Percentiles rank a stretch among this genome's conserved stretches.
These are phyloP conservation scores for Boletus reticuloceps DNA, from an alignment of 768 basidiomycete species.

Conservation along the genomic window DNA sequence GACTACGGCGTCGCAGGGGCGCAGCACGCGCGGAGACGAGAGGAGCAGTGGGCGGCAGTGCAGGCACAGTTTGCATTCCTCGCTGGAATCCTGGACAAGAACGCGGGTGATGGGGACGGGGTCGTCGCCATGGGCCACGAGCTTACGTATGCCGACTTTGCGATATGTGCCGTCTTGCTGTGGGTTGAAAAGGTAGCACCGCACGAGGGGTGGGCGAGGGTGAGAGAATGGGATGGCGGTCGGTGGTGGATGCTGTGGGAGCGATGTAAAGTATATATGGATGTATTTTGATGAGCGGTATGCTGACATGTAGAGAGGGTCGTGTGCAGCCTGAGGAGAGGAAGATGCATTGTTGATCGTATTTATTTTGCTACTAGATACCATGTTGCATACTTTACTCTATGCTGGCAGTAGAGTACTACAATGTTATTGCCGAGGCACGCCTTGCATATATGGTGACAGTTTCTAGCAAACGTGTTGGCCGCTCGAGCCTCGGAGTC, in stretches of 20 bases:
- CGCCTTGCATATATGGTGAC: neutral
- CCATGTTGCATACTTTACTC: no score
- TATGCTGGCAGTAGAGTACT: neutral
- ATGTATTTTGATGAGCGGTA: slow-evolving; percentile 46
- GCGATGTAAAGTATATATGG: slow-evolving; percentile 64
- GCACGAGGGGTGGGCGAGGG: slow-evolving; percentile 69
- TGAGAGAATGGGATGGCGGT: slow-evolving; percentile 69
- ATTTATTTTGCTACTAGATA: no score
- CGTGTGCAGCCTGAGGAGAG: neutral
- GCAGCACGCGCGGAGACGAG: slow-evolving; percentile 41
- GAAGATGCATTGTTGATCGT: neutral
- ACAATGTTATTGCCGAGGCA: neutral
- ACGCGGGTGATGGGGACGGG: slow-evolving; percentile 58
- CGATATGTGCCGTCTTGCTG: slow-evolving; percentile 65
- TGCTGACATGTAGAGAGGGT: neutral
- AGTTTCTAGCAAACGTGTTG: neutral
- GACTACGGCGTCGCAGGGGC: neutral
- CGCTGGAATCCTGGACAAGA: slow-evolving; percentile 65
- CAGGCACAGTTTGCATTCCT: slow-evolving; percentile 67
- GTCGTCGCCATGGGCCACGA: slow-evolving; percentile 63
- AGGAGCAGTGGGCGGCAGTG: slow-evolving; percentile 63
- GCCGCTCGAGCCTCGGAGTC: no score
- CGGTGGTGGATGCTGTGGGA: slow-evolving; percentile 64
- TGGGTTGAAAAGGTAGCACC: slow-evolving; percentile 74
- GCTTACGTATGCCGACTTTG: slow-evolving; percentile 72